phyloP scores from a whole-genome alignment of 345 rosid species.

The Eucalyptus camaldulensis region DNA sequence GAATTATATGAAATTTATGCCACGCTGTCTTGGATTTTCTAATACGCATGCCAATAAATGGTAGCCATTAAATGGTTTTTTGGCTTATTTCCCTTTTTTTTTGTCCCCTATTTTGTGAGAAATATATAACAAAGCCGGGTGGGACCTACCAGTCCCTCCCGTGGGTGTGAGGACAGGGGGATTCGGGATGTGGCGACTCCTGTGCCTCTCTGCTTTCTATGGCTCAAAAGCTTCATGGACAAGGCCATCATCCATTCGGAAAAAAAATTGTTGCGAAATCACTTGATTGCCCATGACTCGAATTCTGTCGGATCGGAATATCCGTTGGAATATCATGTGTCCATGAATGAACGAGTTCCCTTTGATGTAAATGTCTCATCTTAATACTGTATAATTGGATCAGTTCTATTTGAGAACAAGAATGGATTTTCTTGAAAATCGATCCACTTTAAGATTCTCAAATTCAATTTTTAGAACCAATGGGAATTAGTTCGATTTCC shows the following conservation, averaged over 20 bases:
- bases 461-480: rapidly evolving
- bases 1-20: not conserved
- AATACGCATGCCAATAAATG: not conserved
- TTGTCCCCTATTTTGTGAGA: not conserved
- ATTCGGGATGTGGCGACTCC: not conserved
- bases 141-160: not conserved
- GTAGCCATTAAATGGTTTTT: no score
- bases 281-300: not conserved
- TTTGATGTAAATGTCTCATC: not conserved
- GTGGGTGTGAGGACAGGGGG: not conserved
- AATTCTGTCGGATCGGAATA: not conserved
- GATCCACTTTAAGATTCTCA: rapidly evolving
- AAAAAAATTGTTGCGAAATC: rapidly evolving
- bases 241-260: not conserved
- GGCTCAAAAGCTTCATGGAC: not conserved
- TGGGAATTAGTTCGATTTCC: rapidly evolving
- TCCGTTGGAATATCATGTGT: not conserved
- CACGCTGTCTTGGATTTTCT: not conserved
- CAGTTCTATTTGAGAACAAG: rapidly evolving
- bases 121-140: not conserved
- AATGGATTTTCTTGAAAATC: rapidly evolving
- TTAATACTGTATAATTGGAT: rapidly evolving
- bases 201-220: not conserved
- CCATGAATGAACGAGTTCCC: rapidly evolving
- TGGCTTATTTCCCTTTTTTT: not conserved